Percentiles rank a stretch among this genome's conserved stretches.
phyloP scores from a whole-genome alignment of 805 yeast species.

The Candida dendrica region DNA sequence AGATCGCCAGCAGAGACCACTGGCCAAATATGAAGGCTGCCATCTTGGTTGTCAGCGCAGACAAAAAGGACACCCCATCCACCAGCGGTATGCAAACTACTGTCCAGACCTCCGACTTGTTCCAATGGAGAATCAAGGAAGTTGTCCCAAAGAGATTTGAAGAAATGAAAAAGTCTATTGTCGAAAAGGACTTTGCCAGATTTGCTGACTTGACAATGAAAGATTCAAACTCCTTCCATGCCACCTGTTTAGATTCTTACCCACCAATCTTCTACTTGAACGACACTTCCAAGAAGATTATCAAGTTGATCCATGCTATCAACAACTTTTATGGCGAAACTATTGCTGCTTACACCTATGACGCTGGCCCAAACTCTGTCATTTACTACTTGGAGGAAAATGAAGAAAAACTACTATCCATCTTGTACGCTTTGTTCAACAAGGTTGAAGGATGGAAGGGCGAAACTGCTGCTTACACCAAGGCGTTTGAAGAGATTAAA shows the following conservation, averaged over 20 bases:
- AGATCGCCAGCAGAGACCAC: conserved; percentile 74
- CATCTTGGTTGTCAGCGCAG: conserved; percentile 86
- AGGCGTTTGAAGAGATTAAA: conserved; percentile 22
- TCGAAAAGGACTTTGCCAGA: conserved; percentile 61
- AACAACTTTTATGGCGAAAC: conserved; percentile 49
- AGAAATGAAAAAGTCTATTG: conserved; percentile 74
- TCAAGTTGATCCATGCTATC: conserved; percentile 70
- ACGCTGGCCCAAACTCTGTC: conserved; percentile 99
- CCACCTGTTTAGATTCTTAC: conserved; percentile 90
- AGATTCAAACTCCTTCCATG: conserved; percentile 96
- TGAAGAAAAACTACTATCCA: conserved; percentile 66
- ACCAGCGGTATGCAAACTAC: conserved; percentile 97
- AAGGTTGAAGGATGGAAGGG: conserved; percentile 65
- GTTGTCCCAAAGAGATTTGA: conserved; percentile 85
- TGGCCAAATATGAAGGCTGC: conserved; percentile 95
- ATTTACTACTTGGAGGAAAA: conserved; percentile 76
- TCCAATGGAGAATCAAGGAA: conserved; percentile 64
- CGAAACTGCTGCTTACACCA: conserved; percentile 16
- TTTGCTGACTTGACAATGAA: conserved; percentile 92
- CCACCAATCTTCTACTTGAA: conserved; percentile 95
- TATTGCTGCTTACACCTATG: conserved; percentile 94
- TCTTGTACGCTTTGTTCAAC: conserved; percentile 54
- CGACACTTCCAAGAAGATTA: conserved; percentile 80
- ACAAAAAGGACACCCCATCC: conserved; percentile 89
- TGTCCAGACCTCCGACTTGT: conserved; percentile 81